Percentiles rank a stretch among this genome's conserved stretches.
Evolutionary conservation across 2,329 filamentous ascomycete genomes (phyloP).

Genomic region (Bertia moriformis): DNA sequence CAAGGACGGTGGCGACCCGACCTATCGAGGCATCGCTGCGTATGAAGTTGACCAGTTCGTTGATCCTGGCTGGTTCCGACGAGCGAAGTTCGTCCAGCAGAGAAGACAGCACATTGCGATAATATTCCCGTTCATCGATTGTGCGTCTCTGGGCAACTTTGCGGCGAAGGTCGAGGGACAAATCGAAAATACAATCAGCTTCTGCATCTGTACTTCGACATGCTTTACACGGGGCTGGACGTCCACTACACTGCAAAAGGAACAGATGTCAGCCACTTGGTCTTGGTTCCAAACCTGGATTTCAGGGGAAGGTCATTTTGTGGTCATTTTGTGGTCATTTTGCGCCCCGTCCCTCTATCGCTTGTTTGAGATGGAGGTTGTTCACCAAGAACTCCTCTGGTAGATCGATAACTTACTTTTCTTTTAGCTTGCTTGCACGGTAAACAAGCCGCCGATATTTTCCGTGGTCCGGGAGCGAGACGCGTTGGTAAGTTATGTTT

Average conservation of each 20-base stretch:
- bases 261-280: too few species aligned
- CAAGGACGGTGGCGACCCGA: background rate
- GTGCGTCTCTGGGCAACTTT: slow-evolving; percentile 18
- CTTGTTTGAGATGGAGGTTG: too few species aligned
- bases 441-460: slow-evolving; percentile 18
- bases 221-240: slow-evolving; percentile 16
- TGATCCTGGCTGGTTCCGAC: background rate
- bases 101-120: background rate
- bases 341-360: too few species aligned
- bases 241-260: slow-evolving; percentile 15
- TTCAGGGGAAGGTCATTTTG: too few species aligned
- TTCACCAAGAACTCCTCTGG: too few species aligned
- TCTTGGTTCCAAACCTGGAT: too few species aligned
- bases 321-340: too few species aligned
- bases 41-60: background rate
- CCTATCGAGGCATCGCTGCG: background rate
- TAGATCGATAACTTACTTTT: slow-evolving; percentile 17
- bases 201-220: slow-evolving; percentile 10
- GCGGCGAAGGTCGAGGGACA: slow-evolving; percentile 16
- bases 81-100: background rate
- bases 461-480: slow-evolving; percentile 9
- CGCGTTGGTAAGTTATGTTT: background rate
- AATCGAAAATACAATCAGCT: slow-evolving; percentile 17
- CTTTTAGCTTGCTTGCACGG: slow-evolving; percentile 18
- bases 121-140: slow-evolving; percentile 15